These are phyloP conservation scores for Volvariella volvacea DNA, from an alignment of 1,284 basidiomycete genomes.

Conservation along the genomic window DNA sequence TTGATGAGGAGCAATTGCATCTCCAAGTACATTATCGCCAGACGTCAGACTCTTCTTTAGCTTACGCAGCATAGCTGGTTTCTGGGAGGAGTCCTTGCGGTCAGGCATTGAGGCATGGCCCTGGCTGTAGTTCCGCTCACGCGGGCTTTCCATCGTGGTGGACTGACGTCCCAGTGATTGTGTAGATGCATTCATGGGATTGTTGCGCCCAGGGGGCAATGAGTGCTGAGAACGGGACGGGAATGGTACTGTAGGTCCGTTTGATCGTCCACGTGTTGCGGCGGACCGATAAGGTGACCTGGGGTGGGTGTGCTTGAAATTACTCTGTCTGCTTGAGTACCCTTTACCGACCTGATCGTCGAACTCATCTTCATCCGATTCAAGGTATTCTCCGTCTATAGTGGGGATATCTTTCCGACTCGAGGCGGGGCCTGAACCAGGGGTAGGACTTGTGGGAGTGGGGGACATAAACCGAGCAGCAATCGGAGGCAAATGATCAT, in stretches of 20 bases:
- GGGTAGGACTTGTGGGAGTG: constrained; percentile 47
- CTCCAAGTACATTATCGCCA: constrained; percentile 39
- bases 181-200: constrained; percentile 51
- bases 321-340: constrained; percentile 28
- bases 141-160: constrained; percentile 37
- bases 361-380: constrained; percentile 62
- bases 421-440: constrained; percentile 23
- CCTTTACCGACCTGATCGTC: constrained; percentile 46
- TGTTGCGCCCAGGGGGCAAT: constrained; percentile 59
- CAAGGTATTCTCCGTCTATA: constrained; percentile 66
- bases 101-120: constrained; percentile 19
- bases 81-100: constrained; percentile 13
- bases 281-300: constrained; percentile 68
- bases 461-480: constrained; percentile 88
- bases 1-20: constrained; percentile 61
- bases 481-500: constrained; percentile 78
- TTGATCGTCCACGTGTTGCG: constrained; percentile 33
- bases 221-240: constrained; percentile 77
- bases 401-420: constrained; percentile 46
- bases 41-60: constrained; percentile 57
- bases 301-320: constrained; percentile 58
- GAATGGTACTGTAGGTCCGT: constrained; percentile 55
- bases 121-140: constrained; percentile 45
- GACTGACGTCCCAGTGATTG: constrained; percentile 65
- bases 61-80: constrained; percentile 53